Percentiles rank a stretch among this genome's conserved stretches.
phyloP scores from a whole-genome alignment of 1,139 yeast genomes.

The Debaryomyces nepalensis region DNA sequence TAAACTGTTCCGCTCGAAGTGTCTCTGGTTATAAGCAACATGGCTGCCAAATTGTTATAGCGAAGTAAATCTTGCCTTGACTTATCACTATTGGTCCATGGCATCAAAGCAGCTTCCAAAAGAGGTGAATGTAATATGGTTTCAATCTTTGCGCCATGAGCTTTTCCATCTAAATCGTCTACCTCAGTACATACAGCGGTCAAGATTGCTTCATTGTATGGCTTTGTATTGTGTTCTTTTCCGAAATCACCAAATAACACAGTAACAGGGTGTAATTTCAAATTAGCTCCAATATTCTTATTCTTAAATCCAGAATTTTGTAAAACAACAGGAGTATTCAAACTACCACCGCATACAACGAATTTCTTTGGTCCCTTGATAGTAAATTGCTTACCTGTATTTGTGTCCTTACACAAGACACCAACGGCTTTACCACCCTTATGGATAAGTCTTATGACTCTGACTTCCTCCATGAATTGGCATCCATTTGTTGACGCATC shows the following conservation, averaged over 20 bases:
- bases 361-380: constrained; percentile 54
- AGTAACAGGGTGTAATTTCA: constrained; percentile 59
- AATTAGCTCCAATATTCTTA: constrained; percentile 56
- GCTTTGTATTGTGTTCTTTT: constrained; percentile 35
- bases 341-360: constrained; percentile 55
- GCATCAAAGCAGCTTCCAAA: constrained; percentile 42
- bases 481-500: constrained; percentile 56
- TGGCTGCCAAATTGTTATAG: constrained; percentile 45
- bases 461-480: constrained; percentile 52
- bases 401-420: constrained; percentile 38
- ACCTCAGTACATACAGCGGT: constrained; percentile 55
- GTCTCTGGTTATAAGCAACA: constrained; percentile 57
- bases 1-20: constrained; percentile 46
- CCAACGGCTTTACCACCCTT: constrained; percentile 51
- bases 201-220: constrained; percentile 52
- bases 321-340: constrained; percentile 56
- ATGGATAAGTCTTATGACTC: constrained; percentile 47
- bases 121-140: constrained; percentile 54
- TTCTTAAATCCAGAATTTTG: constrained; percentile 58
- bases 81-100: constrained; percentile 48
- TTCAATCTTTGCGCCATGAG: constrained; percentile 62
- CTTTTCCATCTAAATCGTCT: constrained; percentile 59
- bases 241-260: constrained; percentile 50
- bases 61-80: constrained; percentile 40
- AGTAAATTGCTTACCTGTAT: constrained; percentile 34